These are phyloP conservation scores for Silene conica DNA, from an alignment of 148 eudicot species.

Conservation along the genomic window DNA sequence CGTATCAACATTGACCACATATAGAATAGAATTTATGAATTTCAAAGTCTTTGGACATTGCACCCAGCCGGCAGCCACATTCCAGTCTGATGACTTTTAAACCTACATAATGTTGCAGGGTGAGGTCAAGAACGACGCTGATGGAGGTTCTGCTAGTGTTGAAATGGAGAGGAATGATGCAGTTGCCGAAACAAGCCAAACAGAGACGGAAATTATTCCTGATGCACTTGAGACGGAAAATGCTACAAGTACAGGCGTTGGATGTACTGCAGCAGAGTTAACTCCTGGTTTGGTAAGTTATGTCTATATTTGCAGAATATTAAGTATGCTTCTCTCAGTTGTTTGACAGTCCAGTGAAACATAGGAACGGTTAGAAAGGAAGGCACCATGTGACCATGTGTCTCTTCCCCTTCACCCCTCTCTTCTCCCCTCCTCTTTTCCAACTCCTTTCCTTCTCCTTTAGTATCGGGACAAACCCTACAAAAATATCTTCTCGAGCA, in stretches of 20 bases:
- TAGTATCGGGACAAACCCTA: too few species aligned
- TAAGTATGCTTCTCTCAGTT: not conserved
- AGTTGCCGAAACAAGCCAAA: not conserved
- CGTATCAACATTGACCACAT: not conserved
- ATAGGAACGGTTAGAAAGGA: too few species aligned
- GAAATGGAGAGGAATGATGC: constrained; percentile 11
- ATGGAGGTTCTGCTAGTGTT: constrained; percentile 4
- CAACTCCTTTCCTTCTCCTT: too few species aligned
- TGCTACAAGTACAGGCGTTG: not conserved
- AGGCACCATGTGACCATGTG: too few species aligned
- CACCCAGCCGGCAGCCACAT: not conserved
- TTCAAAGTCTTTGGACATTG: not conserved
- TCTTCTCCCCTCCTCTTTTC: too few species aligned
- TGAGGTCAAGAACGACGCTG: constrained; percentile 13
- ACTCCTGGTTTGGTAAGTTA: constrained; percentile 14
- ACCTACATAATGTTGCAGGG: constrained; percentile 7
- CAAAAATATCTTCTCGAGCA: too few species aligned
- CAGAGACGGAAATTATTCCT: constrained; percentile 1
- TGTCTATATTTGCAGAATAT: not conserved
- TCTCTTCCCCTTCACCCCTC: too few species aligned
- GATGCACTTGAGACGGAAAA: constrained; percentile 12
- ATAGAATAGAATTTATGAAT: not conserved
- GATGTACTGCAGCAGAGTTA: constrained; percentile 5
- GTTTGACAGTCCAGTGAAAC: too few species aligned
- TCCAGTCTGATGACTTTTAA: constrained; percentile 5